Conservation (phyloP, 1,284 basidiomycete species). For the Microbotryum lychnidis-dioicae region DNA sequence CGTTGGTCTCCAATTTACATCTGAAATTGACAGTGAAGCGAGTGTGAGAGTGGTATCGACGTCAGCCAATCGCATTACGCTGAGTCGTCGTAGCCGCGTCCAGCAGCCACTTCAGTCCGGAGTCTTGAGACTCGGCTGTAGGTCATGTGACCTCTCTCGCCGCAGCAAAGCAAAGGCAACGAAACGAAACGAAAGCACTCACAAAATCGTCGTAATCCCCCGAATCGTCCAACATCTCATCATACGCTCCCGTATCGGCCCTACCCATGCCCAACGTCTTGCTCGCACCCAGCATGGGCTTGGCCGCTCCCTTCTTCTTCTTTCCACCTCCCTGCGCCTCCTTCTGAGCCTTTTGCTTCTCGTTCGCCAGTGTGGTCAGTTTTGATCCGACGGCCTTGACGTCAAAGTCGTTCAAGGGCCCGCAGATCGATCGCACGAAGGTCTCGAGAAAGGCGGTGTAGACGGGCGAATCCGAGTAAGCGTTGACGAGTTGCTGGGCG, state of each 20-base stretch:
- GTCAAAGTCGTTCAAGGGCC: slow-evolving; percentile 73
- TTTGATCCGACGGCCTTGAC: slow-evolving; percentile 74
- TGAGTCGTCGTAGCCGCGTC: no score
- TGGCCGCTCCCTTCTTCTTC: slow-evolving; percentile 38
- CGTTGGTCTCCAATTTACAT: neutral
- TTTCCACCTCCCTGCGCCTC: slow-evolving; percentile 76
- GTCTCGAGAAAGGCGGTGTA: slow-evolving; percentile 74
- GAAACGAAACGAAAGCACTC: neutral
- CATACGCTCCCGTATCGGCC: slow-evolving; percentile 30
- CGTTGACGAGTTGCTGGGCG: slow-evolving; percentile 62
- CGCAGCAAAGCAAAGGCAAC: neutral
- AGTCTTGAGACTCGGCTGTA: no score
- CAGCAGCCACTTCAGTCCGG: no score
- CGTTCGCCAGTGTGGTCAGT: slow-evolving; percentile 76
- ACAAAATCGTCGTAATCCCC: slow-evolving; percentile 33
- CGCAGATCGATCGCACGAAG: slow-evolving; percentile 62
- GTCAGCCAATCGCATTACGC: no score
- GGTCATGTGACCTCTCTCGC: no score
- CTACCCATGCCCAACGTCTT: slow-evolving; percentile 17
- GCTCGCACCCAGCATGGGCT: slow-evolving; percentile 26
- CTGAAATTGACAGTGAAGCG: neutral
- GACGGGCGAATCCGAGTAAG: slow-evolving; percentile 68
- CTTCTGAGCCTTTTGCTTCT: slow-evolving; percentile 88
- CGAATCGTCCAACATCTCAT: slow-evolving; percentile 33
- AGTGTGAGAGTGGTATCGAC: no score